Conservation (phyloP, 176 grass and related monocot species). For the Musa troglodytarum region DNA sequence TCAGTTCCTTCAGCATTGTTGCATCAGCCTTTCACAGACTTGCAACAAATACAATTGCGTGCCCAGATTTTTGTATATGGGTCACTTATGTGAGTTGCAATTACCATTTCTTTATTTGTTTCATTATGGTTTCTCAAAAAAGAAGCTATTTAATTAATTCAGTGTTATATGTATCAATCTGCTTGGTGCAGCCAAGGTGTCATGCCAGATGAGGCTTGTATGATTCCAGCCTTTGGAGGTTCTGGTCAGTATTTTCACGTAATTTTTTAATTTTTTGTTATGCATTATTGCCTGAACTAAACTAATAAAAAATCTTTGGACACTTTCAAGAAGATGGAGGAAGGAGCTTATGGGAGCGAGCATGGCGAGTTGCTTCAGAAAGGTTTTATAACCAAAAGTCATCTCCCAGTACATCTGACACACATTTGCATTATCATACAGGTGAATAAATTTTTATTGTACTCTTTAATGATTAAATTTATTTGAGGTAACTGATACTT, state of each 20-base stretch:
- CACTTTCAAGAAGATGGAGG: conserved; percentile 32
- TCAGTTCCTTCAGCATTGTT: conserved; percentile 13
- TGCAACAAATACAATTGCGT: conserved; percentile 38
- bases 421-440: conserved; percentile 42
- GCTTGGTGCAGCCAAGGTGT: conserved; percentile 70
- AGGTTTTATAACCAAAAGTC: conserved; percentile 64
- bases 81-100: conserved; percentile 79
- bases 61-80: conserved; percentile 57
- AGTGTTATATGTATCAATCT: not conserved
- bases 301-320: not conserved
- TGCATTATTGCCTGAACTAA: conserved; percentile 12
- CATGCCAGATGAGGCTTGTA: conserved; percentile 76
- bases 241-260: conserved; percentile 29
- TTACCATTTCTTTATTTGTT: conserved; percentile 24
- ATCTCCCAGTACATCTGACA: conserved; percentile 42
- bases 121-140: conserved; percentile 7
- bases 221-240: conserved; percentile 93
- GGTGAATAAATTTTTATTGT: conserved; percentile 34
- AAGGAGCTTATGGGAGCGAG: conserved; percentile 60
- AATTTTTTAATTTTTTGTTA: not conserved
- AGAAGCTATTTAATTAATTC: conserved; percentile 11
- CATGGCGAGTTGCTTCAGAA: conserved; percentile 58
- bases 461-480: not conserved
- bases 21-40: conserved; percentile 27
- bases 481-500: conserved; percentile 9